A percentile compares a stretch with the other conserved stretches of the same genome.
phyloP scores from a whole-genome alignment of 805 yeast genomes.

The Cyberlindnera japonica region DNA sequence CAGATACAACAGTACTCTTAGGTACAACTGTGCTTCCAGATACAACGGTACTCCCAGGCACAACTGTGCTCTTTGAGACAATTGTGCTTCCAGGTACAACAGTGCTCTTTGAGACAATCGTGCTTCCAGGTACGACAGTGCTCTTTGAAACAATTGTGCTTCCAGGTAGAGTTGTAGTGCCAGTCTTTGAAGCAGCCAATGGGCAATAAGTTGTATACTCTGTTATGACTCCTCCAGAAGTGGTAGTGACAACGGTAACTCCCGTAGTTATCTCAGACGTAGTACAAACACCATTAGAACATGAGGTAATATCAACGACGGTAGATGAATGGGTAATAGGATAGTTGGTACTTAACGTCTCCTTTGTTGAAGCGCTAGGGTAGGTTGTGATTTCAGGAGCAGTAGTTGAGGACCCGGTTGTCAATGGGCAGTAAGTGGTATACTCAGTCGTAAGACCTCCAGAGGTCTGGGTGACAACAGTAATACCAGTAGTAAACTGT shows the following conservation, averaged over 20 bases:
- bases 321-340: too few relatives aligned
- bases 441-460: constrained; percentile 5
- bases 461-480: constrained; percentile 32
- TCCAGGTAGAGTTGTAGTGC: too few relatives aligned
- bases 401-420: neutral
- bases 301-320: constrained; percentile 30
- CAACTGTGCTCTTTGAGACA: too few relatives aligned
- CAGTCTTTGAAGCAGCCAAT: constrained; percentile 1
- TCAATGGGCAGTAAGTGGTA: constrained; percentile 8
- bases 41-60: neutral
- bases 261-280: constrained; percentile 25
- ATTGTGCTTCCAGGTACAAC: neutral
- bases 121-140: neutral
- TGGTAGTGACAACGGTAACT: constrained; percentile 32
- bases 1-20: too few relatives aligned
- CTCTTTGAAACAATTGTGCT: neutral
- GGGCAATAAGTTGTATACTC: constrained; percentile 6
- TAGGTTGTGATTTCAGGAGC: neutral
- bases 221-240: constrained; percentile 17
- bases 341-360: too few relatives aligned
- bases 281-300: constrained; percentile 28
- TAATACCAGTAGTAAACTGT: constrained; percentile 24
- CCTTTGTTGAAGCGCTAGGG: too few relatives aligned
- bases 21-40: neutral
- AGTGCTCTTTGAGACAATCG: neutral